Percentiles rank a stretch among this genome's conserved stretches.
Conservation (phyloP, 495 filamentous ascomycete species). For the Talaromyces liani region DNA sequence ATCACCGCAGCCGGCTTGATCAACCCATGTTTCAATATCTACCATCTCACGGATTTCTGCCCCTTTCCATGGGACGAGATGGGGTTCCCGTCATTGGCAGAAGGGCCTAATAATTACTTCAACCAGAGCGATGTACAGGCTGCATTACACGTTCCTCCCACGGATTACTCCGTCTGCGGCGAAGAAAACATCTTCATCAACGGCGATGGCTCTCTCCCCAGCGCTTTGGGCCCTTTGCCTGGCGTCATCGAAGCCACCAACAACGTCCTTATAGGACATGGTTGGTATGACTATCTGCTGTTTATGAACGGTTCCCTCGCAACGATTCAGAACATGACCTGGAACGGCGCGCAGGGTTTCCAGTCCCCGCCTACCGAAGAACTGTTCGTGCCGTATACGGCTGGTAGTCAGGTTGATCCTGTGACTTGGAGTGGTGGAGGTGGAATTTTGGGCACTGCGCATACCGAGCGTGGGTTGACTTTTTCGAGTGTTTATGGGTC, state of each 20-base stretch:
- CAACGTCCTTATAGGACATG: conserved; percentile 62
- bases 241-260: conserved; percentile 65
- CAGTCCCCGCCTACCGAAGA: conserved; percentile 44
- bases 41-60: conserved; percentile 68
- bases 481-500: conserved; percentile 49
- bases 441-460: conserved; percentile 54
- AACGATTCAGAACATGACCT: conserved; percentile 81
- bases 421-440: conserved; percentile 27
- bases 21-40: conserved; percentile 79
- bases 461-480: conserved; percentile 64
- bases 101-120: conserved; percentile 62
- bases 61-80: conserved; percentile 66
- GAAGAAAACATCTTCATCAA: conserved; percentile 47
- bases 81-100: conserved; percentile 58
- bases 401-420: conserved; percentile 20
- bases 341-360: conserved; percentile 67
- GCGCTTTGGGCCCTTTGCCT: conserved; percentile 47
- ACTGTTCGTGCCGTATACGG: conserved; percentile 60
- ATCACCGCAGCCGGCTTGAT: conserved; percentile 44
- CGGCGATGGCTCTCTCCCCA: conserved; percentile 40
- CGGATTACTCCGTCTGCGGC: conserved; percentile 56
- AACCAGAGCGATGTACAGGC: conserved; percentile 67
- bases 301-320: conserved; percentile 61
- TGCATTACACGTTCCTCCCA: conserved; percentile 61
- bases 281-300: conserved; percentile 48